Evolutionary conservation across 2,329 filamentous ascomycete species (phyloP), one percentile per base, ranked within the genome.

Genomic region (Cercospora brassicicola): DNA sequence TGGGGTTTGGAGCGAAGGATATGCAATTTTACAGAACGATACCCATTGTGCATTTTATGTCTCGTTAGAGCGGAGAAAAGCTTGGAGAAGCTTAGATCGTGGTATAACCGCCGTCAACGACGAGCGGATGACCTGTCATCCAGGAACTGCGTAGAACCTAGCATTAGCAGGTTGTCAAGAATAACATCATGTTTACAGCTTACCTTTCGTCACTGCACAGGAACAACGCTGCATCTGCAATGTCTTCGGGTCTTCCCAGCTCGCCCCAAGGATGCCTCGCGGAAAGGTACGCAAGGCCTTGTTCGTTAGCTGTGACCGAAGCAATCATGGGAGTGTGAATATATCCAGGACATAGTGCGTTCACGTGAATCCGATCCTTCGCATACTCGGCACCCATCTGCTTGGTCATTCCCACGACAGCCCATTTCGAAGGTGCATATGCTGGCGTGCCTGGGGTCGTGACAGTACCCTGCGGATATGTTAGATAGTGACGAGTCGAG

Each of bases 341-440:
- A 56, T 70, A 74, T 7, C 71, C 72, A 9, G 71, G 70, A 15
- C 62, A 68, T n/a, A 74, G 26, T 10, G 62, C 64, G 36, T 72
- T 71, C 51, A 75, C 64, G 28, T 74, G 74, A 11, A 75, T 76
- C 6, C 67, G 67, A 60, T 75, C 70, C 45, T 63, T 42, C 2
- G 74, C 75, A 48, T 75, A 76, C 28, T 76, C 73, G 18, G 74
- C 42, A 6, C 72, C 74, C 62, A 75, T 73, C 45, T 73, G 67
- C 65, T 71, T 74, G 7, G 75, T 76, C 71, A 76, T 71, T 10
- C 73, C 73, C n/a, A 77, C 70, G 2, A 76, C 73, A 10, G 74
- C 73, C 64, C 70, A 68, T 62, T 77, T 77, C 13, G 72, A 67
- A 10, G 69, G 31, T 2, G 59, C 30, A 60, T 73, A 73, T 2